Base-by-base conservation (phyloP, 176 grass and related monocot genomes). In the Oryza coarctata region DNA sequence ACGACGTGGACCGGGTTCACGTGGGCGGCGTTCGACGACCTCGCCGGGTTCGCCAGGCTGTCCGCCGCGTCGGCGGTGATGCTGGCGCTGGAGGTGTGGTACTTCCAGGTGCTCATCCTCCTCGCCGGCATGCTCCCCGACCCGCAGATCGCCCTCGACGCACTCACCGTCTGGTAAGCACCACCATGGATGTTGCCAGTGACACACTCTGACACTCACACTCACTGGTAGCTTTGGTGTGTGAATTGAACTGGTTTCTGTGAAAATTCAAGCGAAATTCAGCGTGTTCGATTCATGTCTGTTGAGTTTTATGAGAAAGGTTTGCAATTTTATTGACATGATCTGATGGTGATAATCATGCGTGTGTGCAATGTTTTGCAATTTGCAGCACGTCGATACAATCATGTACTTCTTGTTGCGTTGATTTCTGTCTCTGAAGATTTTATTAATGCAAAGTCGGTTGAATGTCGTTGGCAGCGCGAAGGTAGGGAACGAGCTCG, bases 61-160 rank as follows among this genome's bases (percentile, higher is more conserved):
- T 94, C 94, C 14, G 74, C 70, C 45, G 94, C 90, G 15, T 94
- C 94, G 23, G 92, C 94, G 31, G 86, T 94, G n/a, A 97, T 97
- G 94, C 82, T 97, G 77, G 91, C 90, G 83, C 88, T 97, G 25
- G 94, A 97, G 88, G 86, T 87, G 15, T 97, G 94, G 94, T 94
- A 97, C 84, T 97, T 89, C 80, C 92, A 97, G 92, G 86, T 94
- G 81, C 73, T 94, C 80, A 85, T 97, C 72, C 92, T 97, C 77
- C 87, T 97, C 65, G 92, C 92, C 9, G 92, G 94, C 39, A 70
- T 94, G 81, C 90, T 97, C 34, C 88, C 91, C 14, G 76, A 94
- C 82, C 94, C 92, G 31, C 74, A 94, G 64, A 7, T 97, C 80
- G 83, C 92, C 13, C 94, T 97, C 2, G 92, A 94, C 87, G 77